These are phyloP conservation scores for Colletotrichum zoysiae DNA, from an alignment of 2,329 filamentous ascomycete genomes.

Conservation along the genomic window DNA sequence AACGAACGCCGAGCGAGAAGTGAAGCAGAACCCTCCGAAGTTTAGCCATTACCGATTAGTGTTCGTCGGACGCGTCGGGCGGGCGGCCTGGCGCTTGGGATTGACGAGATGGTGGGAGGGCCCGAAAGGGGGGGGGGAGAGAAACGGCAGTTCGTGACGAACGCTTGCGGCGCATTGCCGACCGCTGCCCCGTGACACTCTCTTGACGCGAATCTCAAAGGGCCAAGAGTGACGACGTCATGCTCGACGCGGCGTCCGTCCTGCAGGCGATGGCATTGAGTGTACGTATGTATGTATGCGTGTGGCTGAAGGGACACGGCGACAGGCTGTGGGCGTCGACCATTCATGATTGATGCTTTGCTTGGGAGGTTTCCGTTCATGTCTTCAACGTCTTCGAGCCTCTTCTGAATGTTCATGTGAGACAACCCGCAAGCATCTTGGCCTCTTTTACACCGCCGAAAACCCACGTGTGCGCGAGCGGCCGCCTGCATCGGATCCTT, in stretches of 20 bases:
- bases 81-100: slow-evolving; percentile 20
- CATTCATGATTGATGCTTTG: background rate
- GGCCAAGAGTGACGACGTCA: background rate
- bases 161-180: background rate
- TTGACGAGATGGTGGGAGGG: background rate
- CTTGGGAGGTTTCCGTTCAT: background rate
- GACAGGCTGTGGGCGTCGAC: background rate
- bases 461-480: background rate
- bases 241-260: slow-evolving; percentile 10
- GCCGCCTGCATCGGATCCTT: slow-evolving; percentile 16
- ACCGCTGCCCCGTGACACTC: background rate
- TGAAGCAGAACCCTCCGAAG: slow-evolving; percentile 14
- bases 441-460: background rate
- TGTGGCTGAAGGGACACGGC: background rate
- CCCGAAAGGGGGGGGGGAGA: background rate
- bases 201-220: background rate
- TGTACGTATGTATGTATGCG: background rate
- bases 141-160: slow-evolving; percentile 6
- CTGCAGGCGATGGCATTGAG: background rate
- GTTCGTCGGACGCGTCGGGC: background rate
- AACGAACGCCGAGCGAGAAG: slow-evolving; percentile 19
- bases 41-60: background rate
- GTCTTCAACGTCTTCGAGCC: background rate
- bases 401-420: background rate
- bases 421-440: background rate